Conservation (phyloP, 192 early-diverging fungal species). For the Backusella sp. region DNA sequence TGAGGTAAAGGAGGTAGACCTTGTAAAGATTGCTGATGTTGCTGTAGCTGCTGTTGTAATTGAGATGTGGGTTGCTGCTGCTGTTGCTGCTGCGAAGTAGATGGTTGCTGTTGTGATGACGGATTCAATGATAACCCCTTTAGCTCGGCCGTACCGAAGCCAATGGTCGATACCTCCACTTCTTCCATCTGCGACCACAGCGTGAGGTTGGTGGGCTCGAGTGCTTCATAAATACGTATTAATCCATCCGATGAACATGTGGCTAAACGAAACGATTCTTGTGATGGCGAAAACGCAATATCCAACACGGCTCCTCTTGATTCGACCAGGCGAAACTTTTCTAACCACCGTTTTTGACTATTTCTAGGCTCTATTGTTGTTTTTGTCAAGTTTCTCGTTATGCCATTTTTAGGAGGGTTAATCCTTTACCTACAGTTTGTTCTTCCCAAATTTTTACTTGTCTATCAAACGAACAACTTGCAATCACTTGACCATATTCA, state of each 20-base stretch:
- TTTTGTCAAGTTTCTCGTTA: background rate
- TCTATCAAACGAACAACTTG: constrained; percentile 90
- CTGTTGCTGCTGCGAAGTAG: background rate
- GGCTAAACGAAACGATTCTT: constrained; percentile 78
- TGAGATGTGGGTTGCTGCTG: background rate
- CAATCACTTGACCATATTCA: constrained; percentile 92
- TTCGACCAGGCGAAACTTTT: constrained; percentile 61
- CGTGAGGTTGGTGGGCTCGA: constrained; percentile 71
- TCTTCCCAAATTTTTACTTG: constrained; percentile 94
- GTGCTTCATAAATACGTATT: constrained; percentile 85
- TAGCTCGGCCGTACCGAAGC: background rate
- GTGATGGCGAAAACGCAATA: constrained; percentile 89
- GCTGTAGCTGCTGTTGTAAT: constrained; percentile 20
- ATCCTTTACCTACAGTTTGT: constrained; percentile 38
- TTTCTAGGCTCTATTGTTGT: constrained; percentile 42
- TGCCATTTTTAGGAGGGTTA: background rate
- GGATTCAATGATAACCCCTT: background rate
- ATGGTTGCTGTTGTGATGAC: background rate
- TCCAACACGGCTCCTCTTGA: constrained; percentile 75
- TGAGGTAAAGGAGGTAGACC: background rate
- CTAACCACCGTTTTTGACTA: constrained; percentile 69
- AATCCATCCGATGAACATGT: constrained; percentile 78
- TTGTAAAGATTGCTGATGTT: constrained; percentile 9
- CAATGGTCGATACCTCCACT: constrained; percentile 39
- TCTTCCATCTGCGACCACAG: constrained; percentile 77